Base-by-base conservation (phyloP, 2,329 filamentous ascomycete genomes). In the Pyricularia sp. region DNA sequence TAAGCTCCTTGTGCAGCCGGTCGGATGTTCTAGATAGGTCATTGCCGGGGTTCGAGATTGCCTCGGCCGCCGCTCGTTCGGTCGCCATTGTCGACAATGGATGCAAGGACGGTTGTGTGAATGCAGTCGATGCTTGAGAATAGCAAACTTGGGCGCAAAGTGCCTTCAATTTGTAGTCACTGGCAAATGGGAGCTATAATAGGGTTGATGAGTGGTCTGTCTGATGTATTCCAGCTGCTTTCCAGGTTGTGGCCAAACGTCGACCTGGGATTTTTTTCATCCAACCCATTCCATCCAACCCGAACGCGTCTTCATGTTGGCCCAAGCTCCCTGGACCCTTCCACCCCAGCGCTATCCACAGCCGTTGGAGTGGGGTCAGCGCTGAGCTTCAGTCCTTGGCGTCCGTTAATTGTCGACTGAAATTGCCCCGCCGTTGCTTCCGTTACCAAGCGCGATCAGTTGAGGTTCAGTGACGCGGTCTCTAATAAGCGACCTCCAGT, bases 241-340 rank as follows among this genome's bases (percentile, higher is more conserved):
- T 25, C 25, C 59, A 63, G 12, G 14, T 63, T 63, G 12, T 12
- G 58, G 23, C 58, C 5, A 14, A 20, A 67, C 42, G 2, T 14
- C 66, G 58, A 23, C 20, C n/a, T 33, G 28, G 5, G 25, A 33
- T 26, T 65, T 33, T 65, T 65, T 65, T 25, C n/a, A 23, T 65
- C 20, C 64, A 42, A 28, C 25, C 31, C 63, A 64, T 20, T 17
- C 28, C 63, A 20, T 26, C 31, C 31, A 14, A 36, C 30, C 30
- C 12, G 12, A 65, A 65, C 31, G 14, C 17, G 28, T 28, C 28
- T 30, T 14, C 30, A 12, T 36, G 64, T 7, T 63, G 71, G 72
- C 69, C 70, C 72, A 70, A 73, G 71, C 70, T 72, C 68, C 70
- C 61, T 20, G 12, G 12, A 30, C 26, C 20, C 30, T 20, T 28